Percentiles rank a stretch among this genome's conserved stretches.
Conservation (phyloP, 2,329 filamentous ascomycete genomes). For the Fusarium sp. region DNA sequence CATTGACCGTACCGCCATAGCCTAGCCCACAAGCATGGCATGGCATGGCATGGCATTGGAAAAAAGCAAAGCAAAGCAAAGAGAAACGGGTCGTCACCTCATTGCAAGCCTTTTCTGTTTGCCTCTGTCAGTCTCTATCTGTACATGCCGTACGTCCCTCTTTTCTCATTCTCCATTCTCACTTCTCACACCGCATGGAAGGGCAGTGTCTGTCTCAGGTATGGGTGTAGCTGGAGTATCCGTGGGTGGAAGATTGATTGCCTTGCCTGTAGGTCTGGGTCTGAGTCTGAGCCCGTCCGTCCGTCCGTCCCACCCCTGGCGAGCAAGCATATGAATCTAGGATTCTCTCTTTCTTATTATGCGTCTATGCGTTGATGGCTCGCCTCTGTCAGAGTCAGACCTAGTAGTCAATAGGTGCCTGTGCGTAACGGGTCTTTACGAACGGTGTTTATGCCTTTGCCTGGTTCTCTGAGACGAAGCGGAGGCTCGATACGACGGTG, state of each 20-base stretch:
- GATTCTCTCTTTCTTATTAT: conserved; percentile 22
- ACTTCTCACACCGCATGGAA: conserved; percentile 26
- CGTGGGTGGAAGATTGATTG: conserved; percentile 17
- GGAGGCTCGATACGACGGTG: conserved; percentile 27
- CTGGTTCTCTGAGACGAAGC: conserved; percentile 17
- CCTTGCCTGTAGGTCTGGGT: not conserved
- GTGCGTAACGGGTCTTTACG: conserved; percentile 15
- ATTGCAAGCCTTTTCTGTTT: conserved; percentile 1
- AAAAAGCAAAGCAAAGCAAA: conserved; percentile 32
- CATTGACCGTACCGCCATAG: conserved; percentile 21
- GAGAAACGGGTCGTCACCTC: conserved; percentile 26
- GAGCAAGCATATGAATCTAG: conserved; percentile 19
- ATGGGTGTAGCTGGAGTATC: conserved; percentile 14
- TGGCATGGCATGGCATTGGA: not conserved
- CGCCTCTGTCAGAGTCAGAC: conserved; percentile 8
- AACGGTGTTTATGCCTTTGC: conserved; percentile 1
- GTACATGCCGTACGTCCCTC: not conserved
- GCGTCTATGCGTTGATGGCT: conserved; percentile 21
- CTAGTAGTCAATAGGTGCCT: not conserved
- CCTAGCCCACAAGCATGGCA: conserved; percentile 13
- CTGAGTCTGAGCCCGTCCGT: not conserved
- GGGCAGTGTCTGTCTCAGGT: conserved; percentile 25
- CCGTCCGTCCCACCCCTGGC: conserved; percentile 10
- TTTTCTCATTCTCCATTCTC: not conserved
- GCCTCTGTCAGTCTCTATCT: not conserved